phyloP scores from a whole-genome alignment of 805 yeast species.

The Cyberlindnera petersonii region DNA sequence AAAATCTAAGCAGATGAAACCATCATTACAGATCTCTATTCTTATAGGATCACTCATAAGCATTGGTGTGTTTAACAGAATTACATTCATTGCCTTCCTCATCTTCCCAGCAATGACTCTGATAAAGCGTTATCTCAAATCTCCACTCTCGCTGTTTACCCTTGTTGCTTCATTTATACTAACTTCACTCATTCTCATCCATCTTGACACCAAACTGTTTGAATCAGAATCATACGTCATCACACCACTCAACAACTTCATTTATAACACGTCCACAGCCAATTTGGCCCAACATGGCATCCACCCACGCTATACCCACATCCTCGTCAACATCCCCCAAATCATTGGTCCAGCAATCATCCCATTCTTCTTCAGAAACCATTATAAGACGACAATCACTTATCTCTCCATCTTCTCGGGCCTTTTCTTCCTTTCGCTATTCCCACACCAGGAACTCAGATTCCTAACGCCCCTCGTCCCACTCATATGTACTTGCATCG shows the following conservation, averaged over 20 bases:
- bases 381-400: constrained; percentile 45
- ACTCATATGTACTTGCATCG: constrained; percentile 54
- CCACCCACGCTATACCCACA: constrained; percentile 74
- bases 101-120: constrained; percentile 55
- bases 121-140: constrained; percentile 37
- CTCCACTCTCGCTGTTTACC: constrained; percentile 32
- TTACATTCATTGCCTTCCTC: constrained; percentile 77
- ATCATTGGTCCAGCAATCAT: constrained; percentile 72
- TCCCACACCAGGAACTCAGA: constrained; percentile 94
- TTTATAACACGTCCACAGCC: constrained; percentile 55
- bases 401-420: constrained; percentile 63
- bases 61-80: constrained; percentile 78
- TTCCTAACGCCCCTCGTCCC: constrained; percentile 81
- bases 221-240: constrained; percentile 33
- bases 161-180: constrained; percentile 34
- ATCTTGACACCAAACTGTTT: constrained; percentile 52
- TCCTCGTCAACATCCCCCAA: constrained; percentile 72
- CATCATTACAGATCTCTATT: constrained; percentile 19
- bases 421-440: constrained; percentile 52
- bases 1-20: constrained; percentile 10
- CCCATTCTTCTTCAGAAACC: constrained; percentile 35
- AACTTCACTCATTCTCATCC: constrained; percentile 37
- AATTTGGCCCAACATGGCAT: constrained; percentile 79
- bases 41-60: constrained; percentile 48
- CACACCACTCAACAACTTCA: constrained; percentile 73